Percentiles rank a stretch among this genome's conserved stretches.
These are phyloP conservation scores for Scedosporium minutisporum DNA, from an alignment of 2,329 filamentous ascomycete genomes.

Conservation along the genomic window DNA sequence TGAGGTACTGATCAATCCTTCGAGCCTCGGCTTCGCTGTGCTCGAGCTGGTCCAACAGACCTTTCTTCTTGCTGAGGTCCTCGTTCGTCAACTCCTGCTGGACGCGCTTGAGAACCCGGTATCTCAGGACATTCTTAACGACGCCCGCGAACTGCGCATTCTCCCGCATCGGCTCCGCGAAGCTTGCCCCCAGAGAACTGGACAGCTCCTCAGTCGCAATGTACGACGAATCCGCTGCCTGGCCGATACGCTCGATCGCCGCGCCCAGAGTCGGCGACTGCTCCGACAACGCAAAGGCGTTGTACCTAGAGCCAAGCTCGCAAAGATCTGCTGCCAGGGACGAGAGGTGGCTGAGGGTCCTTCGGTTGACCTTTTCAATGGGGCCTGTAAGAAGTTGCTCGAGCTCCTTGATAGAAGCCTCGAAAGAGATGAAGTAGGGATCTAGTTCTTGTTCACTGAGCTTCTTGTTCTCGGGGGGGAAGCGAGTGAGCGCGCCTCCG, in stretches of 20 bases:
- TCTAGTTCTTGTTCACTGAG: constrained; percentile 86
- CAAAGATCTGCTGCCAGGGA: constrained; percentile 78
- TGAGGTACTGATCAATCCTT: constrained; percentile 87
- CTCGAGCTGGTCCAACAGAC: constrained; percentile 79
- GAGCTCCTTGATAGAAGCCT: constrained; percentile 82
- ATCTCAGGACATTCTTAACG: constrained; percentile 78
- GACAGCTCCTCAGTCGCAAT: constrained; percentile 91
- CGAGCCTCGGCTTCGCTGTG: constrained; percentile 86
- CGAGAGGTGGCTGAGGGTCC: constrained; percentile 77
- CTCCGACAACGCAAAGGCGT: constrained; percentile 92
- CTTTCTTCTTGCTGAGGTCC: constrained; percentile 78
- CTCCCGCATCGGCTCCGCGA: constrained; percentile 96
- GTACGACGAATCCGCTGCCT: constrained; percentile 92
- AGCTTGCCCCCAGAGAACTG: constrained; percentile 77
- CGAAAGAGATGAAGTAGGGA: constrained; percentile 91
- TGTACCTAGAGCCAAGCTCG: constrained; percentile 90
- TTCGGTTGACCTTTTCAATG: constrained; percentile 93
- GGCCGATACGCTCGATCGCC: constrained; percentile 87
- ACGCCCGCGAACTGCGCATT: constrained; percentile 95
- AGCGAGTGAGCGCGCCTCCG: constrained; percentile 39
- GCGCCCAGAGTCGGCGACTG: constrained; percentile 79
- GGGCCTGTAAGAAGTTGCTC: constrained; percentile 81
- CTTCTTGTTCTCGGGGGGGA: constrained; percentile 68
- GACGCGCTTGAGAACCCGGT: constrained; percentile 84
- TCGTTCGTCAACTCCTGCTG: constrained; percentile 97